Conservation (phyloP, 2,329 filamentous ascomycete genomes). For the Karstenula rhodostoma region DNA sequence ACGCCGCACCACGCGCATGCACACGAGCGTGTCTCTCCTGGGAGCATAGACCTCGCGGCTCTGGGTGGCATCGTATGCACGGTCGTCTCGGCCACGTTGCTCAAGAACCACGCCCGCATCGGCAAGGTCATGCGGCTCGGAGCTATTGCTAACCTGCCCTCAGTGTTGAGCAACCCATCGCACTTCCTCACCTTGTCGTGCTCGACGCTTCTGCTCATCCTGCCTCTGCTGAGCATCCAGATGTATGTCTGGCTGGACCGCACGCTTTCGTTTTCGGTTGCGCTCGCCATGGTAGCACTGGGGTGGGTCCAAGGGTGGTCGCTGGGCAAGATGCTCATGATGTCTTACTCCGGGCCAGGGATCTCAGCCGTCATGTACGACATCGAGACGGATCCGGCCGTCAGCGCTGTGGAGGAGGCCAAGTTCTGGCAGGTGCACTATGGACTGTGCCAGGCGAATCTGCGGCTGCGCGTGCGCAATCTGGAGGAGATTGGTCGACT, state of each 20-base stretch:
- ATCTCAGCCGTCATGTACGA: slow-evolving; percentile 81
- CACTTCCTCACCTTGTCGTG: slow-evolving; percentile 94
- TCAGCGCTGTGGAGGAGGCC: slow-evolving; percentile 84
- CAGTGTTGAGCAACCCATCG: slow-evolving; percentile 90
- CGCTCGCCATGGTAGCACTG: slow-evolving; percentile 86
- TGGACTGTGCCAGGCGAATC: slow-evolving; percentile 92
- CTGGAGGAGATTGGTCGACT: slow-evolving; percentile 72
- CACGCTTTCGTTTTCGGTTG: slow-evolving; percentile 80
- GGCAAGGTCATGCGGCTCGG: slow-evolving; percentile 89
- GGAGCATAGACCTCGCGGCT: slow-evolving; percentile 82
- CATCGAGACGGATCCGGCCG: slow-evolving; percentile 80
- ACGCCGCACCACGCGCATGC: slow-evolving; percentile 69
- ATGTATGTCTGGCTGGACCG: slow-evolving; percentile 86
- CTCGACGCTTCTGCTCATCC: slow-evolving; percentile 78
- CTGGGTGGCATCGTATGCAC: slow-evolving; percentile 84
- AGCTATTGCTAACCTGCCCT: slow-evolving; percentile 81
- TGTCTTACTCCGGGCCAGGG: slow-evolving; percentile 75
- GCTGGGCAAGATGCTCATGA: slow-evolving; percentile 92
- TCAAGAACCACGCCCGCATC: slow-evolving; percentile 91
- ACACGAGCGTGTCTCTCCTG: slow-evolving; percentile 73
- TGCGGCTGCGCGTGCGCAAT: slow-evolving; percentile 78
- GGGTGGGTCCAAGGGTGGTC: slow-evolving; percentile 84
- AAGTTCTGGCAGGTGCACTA: slow-evolving; percentile 99
- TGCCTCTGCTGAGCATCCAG: slow-evolving; percentile 82
- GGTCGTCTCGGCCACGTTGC: slow-evolving; percentile 82